Base-by-base conservation (phyloP, 768 basidiomycete genomes). In the Collybiopsis luxurians region DNA sequence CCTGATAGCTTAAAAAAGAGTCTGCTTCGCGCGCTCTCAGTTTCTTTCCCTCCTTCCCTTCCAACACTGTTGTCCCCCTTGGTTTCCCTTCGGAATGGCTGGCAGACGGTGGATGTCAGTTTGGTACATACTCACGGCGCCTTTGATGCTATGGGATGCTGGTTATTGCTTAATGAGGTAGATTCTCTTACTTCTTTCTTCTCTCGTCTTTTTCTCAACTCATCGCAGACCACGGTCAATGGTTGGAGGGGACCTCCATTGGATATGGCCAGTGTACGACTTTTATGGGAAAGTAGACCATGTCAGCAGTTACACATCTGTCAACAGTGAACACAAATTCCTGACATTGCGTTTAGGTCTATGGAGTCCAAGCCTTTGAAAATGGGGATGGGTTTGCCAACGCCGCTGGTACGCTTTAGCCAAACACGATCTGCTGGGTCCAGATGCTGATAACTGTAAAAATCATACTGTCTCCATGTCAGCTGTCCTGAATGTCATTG, bases 211-310 rank as follows among this genome's bases (percentile, higher is more conserved):
- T 9, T 15, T 13, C 46, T 36, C 44, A 27, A 28, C 36, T 36
- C 21, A 15, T 13, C 26, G 11, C 21, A 42, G 57, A 53, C 48
- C 48, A 21, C 30, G 40, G 31, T 23, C 52, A 78, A 76, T 53
- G 51, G 51, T 53, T 13, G 92, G 90, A 0, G 94, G 94, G 2
- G 92, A 95, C 69, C 75, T 95, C 45, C 89, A 94, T 63, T 95
- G 92, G 93, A 81, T 95, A 43, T 96, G 93, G 94, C 75, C 79
- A 56, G 90, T 91, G 2, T 95, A 95, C 65, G 80, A 77, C 24
- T 58, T 89, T 28, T 93, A 92, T 71, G 86, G 91, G 65, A 74
- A 86, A n/a, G 73, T 92, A 52, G 43, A 72, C 19, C 28, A 44
- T 48, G 36, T 54, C 73, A 78, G 59, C 65, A 71, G 43, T 75